Base-by-base conservation (phyloP, 805 yeast genomes). In the Priceomyces medius region DNA sequence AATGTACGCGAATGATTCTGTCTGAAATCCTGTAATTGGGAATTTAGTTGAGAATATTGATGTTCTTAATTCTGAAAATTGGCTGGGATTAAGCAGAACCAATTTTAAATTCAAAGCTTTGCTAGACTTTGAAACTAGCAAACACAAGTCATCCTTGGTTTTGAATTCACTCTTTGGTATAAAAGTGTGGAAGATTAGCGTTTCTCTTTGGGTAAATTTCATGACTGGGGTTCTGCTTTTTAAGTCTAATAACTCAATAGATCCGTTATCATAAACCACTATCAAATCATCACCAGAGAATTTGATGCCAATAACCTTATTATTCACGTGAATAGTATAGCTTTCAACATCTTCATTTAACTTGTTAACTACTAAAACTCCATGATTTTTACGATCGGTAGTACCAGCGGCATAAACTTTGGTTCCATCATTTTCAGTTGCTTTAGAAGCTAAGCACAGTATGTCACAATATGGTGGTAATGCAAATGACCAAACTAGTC, bases 401-500 rank as follows among this genome's bases (percentile, higher is more conserved):
- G 63, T 46, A 7, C 72, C 79, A 18, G 73, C 59, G n/a, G 67
- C 56, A 41, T 61, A 70, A 3, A 65, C 39, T 37, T 60, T 57
- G 18, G 27, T 35, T 7, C 39, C 38, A 8, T 29, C 31, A n/a
- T 23, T n/a, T 8, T 37, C 38, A 10, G 27, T 31, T 8, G 28
- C 38, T 9, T 31, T 28, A 6, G 53, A 54, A 31, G 65, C 80
- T 61, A 78, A 54, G 35, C 71, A 55, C 35, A 71, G 69, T 16
- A 76, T 71, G 2, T 60, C 44, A 14, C 74, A 60, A 20, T 67
- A 63, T 5, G 82, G 82, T 14, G 78, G 66, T 35, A 78, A 61
- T 16, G 82, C 73, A 50, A 68, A 65, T 3, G 81, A 73, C 82
- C 82, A 77, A 29, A 71, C 60, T 56, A 78, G 59, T 45, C 72